Evolutionary conservation across 345 rosid species (phyloP).

Genomic region (Pistacia integerrima): DNA sequence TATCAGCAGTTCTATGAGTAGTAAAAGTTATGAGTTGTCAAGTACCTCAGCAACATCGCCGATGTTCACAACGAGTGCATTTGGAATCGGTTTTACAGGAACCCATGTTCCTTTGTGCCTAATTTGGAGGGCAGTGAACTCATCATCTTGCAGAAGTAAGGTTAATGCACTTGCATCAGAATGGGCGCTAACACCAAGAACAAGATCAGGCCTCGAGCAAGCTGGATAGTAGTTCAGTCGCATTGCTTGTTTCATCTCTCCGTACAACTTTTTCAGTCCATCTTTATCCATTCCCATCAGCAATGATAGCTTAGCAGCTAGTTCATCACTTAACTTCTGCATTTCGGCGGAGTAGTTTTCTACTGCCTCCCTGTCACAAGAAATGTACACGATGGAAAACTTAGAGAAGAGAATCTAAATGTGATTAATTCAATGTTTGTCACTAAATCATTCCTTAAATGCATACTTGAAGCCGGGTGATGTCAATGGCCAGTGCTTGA

Average conservation of each 20-base stretch:
- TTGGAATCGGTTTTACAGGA: conserved; percentile 33
- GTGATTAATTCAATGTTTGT: background rate
- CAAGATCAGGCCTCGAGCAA: conserved; percentile 28
- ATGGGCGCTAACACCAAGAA: conserved; percentile 27
- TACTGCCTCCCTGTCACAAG: conserved; percentile 13
- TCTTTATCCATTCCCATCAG: conserved; percentile 26
- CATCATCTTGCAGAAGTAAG: conserved; percentile 34
- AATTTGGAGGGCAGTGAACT: conserved; percentile 32
- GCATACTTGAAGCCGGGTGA: conserved; percentile 28
- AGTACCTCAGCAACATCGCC: conserved; percentile 31
- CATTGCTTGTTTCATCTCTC: conserved; percentile 26
- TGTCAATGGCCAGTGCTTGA: conserved; percentile 24
- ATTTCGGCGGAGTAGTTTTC: conserved; percentile 23
- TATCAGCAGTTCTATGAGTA: background rate
- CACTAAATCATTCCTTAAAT: background rate
- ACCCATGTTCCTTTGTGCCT: conserved; percentile 27
- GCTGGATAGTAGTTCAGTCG: conserved; percentile 37
- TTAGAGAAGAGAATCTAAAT: background rate
- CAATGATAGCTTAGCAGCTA: conserved; percentile 17
- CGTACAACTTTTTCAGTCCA: conserved; percentile 11
- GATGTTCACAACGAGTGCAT: conserved; percentile 29
- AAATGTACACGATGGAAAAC: background rate
- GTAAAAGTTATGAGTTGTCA: background rate
- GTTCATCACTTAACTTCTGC: background rate
- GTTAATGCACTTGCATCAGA: conserved; percentile 30